Evolutionary conservation across 2,329 filamentous ascomycete species (phyloP), one percentile per base, ranked within the genome.

Genomic region (Cladosporium sp.): DNA sequence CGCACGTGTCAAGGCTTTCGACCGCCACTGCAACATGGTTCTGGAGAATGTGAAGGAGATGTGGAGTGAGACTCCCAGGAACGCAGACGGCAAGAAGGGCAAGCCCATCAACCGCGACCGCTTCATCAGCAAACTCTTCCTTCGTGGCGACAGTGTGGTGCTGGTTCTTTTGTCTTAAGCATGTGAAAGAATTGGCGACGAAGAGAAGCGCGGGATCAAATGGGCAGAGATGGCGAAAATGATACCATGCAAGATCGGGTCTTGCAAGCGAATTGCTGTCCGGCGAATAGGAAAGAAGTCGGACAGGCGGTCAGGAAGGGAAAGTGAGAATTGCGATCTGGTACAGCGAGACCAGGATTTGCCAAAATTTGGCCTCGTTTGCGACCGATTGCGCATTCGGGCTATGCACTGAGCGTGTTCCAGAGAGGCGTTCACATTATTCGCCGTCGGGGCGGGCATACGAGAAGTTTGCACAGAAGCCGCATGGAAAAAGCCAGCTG

Each of bases 11-110:
- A 99, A 99, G 81, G 94, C 94, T 6, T 99, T 99, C 74, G 94
- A 99, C 77, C 84, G 94, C 60, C 94, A 99, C 77, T 97, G 92
- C 84, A 99, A 99, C 78, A 97, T 99, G 94, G 90, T 96, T 3
- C 80, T 97, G 48, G 91, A 96, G 80, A 96, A 96, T 66, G 91
- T 95, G 42, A 95, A 95, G 82, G 94, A 99, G 79, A 97, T 99
- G 93, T 99, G 94, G 94, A 97, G 92, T 9, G 94, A 99, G 78
- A 94, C 89, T 57, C 91, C 93, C 49, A 80, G 86, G 60, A 82
- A 90, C 70, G 86, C 89, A 20, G 88, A 87, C 64, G 93, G 93
- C 64, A 94, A 93, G 80, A 92, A 91, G 78, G 92, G 92, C 57
- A 81, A 88, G 68, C 86, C 89, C 44, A 90, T 97, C 62, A 99